Evolutionary conservation across 495 filamentous ascomycete genomes (phyloP), one percentile per base, ranked within the genome.

Genomic region (Tuber calosporum): DNA sequence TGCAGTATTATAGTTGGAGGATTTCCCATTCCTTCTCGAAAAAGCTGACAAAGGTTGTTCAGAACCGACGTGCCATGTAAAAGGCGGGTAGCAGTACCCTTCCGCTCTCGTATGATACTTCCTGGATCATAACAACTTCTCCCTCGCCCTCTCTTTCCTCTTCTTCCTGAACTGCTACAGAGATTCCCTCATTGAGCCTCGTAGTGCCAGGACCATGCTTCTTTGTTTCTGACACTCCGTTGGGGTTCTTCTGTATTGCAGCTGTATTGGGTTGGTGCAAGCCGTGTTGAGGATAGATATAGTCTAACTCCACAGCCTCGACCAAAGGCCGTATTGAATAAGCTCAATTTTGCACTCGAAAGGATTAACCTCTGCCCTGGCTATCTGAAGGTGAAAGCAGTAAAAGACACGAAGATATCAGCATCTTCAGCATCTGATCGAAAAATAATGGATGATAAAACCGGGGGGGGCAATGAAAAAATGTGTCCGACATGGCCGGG

Each of bases 401-500:
- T 94, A 97, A 70, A n/a, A 90, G 86, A 83, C 96, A 99, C 84
- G 92, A 91, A 58, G 90, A 89, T 70, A 92, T 89, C 43, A 99
- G 85, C 26, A 99, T 84, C 39, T 92, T 89, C 70, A 94, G 87
- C 70, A 92, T 85, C 82, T 97, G 94, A 81, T 96, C 93, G 85
- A 99, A 90, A 83, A 97, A 97, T 0, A 92, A 90, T 36, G 93
- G 91, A 84, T 97, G 94, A 82, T 97, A n/a, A 99, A 69, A 97
- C 89, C 66, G 90, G 91, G 15, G 94, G 89, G 4, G 96, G 94
- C 38, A 99, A 88, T 77, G 97, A n/a, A n/a, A n/a, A 93, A 82
- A 99, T 96, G 82, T 98, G 95, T 68, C 96, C 96, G 42, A 89
- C 87, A 84, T 99, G 96, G 73, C 96, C 96, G 15, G 95, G 93